Percentiles rank a stretch among this genome's conserved stretches.
These are phyloP conservation scores for Mycocentrospora acerina DNA, from an alignment of 2,329 filamentous ascomycete genomes.

Conservation along the genomic window DNA sequence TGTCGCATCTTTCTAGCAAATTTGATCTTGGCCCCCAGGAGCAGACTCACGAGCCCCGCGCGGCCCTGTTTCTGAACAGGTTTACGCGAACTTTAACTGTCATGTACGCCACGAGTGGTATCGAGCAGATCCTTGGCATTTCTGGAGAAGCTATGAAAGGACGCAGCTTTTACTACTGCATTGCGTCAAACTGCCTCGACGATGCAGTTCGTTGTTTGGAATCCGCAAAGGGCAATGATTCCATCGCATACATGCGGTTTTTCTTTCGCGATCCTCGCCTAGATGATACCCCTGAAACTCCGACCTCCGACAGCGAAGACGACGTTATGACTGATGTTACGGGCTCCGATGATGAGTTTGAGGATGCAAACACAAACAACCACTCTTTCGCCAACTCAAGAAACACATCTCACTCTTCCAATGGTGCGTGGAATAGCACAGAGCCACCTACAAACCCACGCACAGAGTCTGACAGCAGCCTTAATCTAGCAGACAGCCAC, in stretches of 20 bases:
- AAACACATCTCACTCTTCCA: conserved; percentile 19
- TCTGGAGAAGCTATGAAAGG: conserved; percentile 68
- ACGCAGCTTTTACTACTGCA: conserved; percentile 85
- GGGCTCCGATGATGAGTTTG: conserved; percentile 51
- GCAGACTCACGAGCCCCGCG: conserved; percentile 72
- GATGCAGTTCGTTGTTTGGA: conserved; percentile 80
- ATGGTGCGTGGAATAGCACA: conserved; percentile 17
- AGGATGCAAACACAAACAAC: conserved; percentile 51
- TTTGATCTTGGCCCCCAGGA: conserved; percentile 61
- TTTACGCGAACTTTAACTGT: conserved; percentile 81
- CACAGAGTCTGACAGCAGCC: conserved; percentile 52
- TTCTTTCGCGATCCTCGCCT: conserved; percentile 75
- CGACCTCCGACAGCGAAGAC: conserved; percentile 51
- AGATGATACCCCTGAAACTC: conserved; percentile 40
- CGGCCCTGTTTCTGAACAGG: conserved; percentile 81
- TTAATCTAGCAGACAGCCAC: conserved; percentile 42
- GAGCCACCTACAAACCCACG: conserved; percentile 27
- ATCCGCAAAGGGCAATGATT: conserved; percentile 85
- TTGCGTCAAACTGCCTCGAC: conserved; percentile 72
- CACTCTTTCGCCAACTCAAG: conserved; percentile 26
- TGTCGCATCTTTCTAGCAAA: conserved; percentile 80
- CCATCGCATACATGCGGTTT: conserved; percentile 85
- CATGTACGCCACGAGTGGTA: conserved; percentile 81
- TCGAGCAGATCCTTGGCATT: conserved; percentile 74
- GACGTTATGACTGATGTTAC: conserved; percentile 52